Evolutionary conservation across 768 basidiomycete genomes (phyloP), one percentile per base, ranked within the genome.

Genomic region (Sutorius australiensis): DNA sequence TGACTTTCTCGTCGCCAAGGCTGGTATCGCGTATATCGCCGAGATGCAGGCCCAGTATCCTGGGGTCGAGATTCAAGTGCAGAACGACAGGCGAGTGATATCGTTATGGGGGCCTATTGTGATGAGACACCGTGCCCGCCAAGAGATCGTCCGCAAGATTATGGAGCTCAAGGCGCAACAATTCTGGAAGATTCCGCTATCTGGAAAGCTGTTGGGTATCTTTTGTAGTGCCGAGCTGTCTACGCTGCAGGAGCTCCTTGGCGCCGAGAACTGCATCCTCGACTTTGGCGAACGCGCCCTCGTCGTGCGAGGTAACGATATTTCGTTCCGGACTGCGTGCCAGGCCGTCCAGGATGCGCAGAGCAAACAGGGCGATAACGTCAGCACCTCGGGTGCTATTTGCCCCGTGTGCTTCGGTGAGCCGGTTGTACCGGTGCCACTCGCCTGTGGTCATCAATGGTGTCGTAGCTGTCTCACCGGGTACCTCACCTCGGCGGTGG

Each of bases 361-460:
- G 36, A 57, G 32, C 41, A 62, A 61, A 28, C 64, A 64, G 21
- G 66, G 78, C 16, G 70, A 69, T 3, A 57, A 48, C 11, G 54
- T 59, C 21, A 53, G 39, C 13, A 41, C 43, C 28, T 66, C 56
- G 36, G 58, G 53, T 17, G 64, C 51, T 12, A 61, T 64, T 9
- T 92, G 89, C 60, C 89, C 89, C 0, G 82, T 89, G 3, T 92
- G 89, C 65, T 80, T 90, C 52, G 76, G 76, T 49, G 75, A 80
- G 39, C 77, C 77, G 1, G 69, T 77, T 0, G 65, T 75, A 1
- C 84, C 84, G 0, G 65, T 83, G 3, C 73, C 72, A 11, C 73
- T 90, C 1, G 66, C 63, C 10, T 92, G 89, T 56, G 81, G 84
- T 2, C 89, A 92, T 64, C 60, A 61, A 1, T 89, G 82, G 80